A percentile compares a stretch with the other conserved stretches of the same genome.
These are phyloP conservation scores for Aspergillus piperis DNA, from an alignment of 2,329 filamentous ascomycete genomes.

Conservation along the genomic window DNA sequence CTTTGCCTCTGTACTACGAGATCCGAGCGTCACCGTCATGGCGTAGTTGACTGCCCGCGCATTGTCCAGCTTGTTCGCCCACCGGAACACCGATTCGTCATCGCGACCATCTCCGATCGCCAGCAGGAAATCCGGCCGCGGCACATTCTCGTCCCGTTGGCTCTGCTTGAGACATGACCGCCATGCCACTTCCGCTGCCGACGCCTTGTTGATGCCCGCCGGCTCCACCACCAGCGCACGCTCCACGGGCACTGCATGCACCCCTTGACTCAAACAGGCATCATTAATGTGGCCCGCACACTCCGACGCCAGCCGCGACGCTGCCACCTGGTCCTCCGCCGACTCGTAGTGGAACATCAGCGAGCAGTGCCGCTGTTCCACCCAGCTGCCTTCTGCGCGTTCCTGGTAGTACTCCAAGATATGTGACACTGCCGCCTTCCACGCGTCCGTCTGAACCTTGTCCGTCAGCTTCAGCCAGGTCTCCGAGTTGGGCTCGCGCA, in stretches of 20 bases:
- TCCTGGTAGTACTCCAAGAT: constrained; percentile 90
- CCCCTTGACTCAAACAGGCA: constrained; percentile 77
- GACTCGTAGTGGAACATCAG: constrained; percentile 88
- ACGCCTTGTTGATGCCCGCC: constrained; percentile 82
- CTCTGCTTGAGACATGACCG: constrained; percentile 62
- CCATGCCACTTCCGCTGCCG: constrained; percentile 75
- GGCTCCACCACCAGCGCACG: constrained; percentile 82
- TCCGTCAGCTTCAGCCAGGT: constrained; percentile 80
- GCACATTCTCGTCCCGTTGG: constrained; percentile 37
- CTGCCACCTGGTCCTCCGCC: constrained; percentile 73
- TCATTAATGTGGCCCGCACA: constrained; percentile 96
- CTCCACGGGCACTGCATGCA: constrained; percentile 80
- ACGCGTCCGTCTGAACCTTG: constrained; percentile 66
- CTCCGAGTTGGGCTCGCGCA: constrained; percentile 68
- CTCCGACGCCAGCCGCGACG: constrained; percentile 78
- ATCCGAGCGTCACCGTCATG: constrained; percentile 82
- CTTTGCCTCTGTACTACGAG: constrained; percentile 82
- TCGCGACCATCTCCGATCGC: constrained; percentile 89
- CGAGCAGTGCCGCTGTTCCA: constrained; percentile 90
- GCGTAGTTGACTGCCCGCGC: constrained; percentile 66
- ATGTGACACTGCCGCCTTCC: constrained; percentile 80
- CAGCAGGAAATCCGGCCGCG: constrained; percentile 76
- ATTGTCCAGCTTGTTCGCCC: constrained; percentile 77
- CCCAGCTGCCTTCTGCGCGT: constrained; percentile 80
- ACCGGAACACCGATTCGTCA: constrained; percentile 90